Percentiles rank a stretch among this genome's conserved stretches.
Evolutionary conservation across 2,329 filamentous ascomycete genomes (phyloP).

Genomic region (Tolypocladium endophyticum): DNA sequence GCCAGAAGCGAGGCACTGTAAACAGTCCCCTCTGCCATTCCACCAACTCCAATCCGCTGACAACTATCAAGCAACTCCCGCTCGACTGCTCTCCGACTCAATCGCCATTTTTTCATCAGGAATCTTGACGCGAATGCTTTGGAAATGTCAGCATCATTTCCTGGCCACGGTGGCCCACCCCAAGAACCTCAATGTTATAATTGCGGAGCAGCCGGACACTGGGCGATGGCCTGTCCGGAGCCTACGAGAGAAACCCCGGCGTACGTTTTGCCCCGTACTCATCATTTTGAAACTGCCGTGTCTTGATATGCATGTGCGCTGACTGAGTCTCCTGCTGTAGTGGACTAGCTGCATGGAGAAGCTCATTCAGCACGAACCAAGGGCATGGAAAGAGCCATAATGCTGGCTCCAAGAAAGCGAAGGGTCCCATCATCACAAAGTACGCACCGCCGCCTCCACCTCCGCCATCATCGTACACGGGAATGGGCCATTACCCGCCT

Average conservation of each 20-base stretch:
- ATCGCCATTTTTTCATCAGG: not conserved
- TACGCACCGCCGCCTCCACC: conserved; percentile 17
- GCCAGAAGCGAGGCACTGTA: not conserved
- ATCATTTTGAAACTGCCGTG: not conserved
- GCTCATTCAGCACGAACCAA: conserved; percentile 15
- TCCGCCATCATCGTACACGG: conserved; percentile 5
- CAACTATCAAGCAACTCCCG: not conserved
- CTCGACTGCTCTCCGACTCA: not conserved
- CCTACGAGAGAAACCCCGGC: conserved; percentile 35
- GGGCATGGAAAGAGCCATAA: conserved; percentile 17
- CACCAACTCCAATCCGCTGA: not conserved
- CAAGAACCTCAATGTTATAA: conserved; percentile 40
- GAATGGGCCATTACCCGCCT: conserved; percentile 8
- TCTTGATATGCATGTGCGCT: not conserved
- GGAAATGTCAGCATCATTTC: conserved; percentile 18
- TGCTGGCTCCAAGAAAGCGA: conserved; percentile 18
- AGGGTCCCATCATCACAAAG: conserved; percentile 24
- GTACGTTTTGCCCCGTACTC: conserved; percentile 19
- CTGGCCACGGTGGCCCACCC: conserved; percentile 16
- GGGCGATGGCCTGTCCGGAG: conserved; percentile 42
- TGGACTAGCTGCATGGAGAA: conserved; percentile 26
- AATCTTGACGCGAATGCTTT: not conserved
- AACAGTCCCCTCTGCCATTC: not conserved
- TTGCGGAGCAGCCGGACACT: conserved; percentile 40
- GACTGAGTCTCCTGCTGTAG: conserved; percentile 10